Evolutionary conservation across 805 yeast genomes (phyloP), one percentile per base, ranked within the genome.

Genomic region (Zygosaccharomyces kombuchaensis): DNA sequence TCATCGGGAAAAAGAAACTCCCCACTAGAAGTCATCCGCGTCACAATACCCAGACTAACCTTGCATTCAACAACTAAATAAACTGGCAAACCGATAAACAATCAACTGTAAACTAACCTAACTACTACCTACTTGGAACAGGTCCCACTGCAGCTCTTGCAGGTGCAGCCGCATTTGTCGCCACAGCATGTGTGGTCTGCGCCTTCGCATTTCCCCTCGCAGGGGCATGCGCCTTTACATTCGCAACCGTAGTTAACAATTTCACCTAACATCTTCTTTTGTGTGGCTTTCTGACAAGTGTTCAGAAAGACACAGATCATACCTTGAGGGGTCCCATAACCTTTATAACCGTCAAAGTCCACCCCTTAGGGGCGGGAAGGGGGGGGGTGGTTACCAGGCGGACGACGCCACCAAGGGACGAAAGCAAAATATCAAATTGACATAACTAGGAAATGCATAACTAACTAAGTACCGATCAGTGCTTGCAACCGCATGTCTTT

Each of bases 141-240:
- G 6, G 31, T 8, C 13, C 31, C 31, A 30, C 43, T 29, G 34
- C 34, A 39, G 17, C 43, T 27, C 31, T 27, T 27, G 31, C 31
- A 27, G 31, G 31, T 38, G n/a, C 45, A 45, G 6, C 43, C 43
- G 32, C 45, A 45, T 27, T 32, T 40, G 9, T 21, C 16, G 10
- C 39, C 42, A 17, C 36, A 26, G 25, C 43, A 35, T 10, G 31
- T 8, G n/a, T 27, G 31, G 14, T 16, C 37, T n/a, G 42, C 31
- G 14, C 30, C 10, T n/a, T 27, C 13, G 19, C 45, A 45, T 27
- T 36, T 45, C 9, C 26, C 25, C 17, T 36, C 45, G 35, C 48
- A 45, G 10, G 26, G 42, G 26, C 45, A 40, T 12, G 42, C 19
- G 19, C 13, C 34, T 22, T 36, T 25, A n/a, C 45, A 40, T 23